Evolutionary conservation across 1,284 basidiomycete genomes (phyloP).

Genomic region (Pseudomicrostroma phylloplanum): DNA sequence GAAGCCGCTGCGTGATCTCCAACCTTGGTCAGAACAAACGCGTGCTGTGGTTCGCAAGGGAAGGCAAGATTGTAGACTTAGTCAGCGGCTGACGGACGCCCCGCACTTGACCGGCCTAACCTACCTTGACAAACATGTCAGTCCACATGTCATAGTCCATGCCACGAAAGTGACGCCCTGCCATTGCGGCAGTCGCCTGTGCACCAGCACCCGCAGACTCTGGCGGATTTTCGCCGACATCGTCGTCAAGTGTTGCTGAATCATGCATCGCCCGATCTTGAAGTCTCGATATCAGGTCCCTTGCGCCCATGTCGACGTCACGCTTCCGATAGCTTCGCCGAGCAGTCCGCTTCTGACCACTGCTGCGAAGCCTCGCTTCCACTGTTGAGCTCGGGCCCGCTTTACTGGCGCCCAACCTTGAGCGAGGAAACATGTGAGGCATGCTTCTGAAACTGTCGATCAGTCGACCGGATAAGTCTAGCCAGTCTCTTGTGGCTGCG

Average conservation of each 20-base stretch:
- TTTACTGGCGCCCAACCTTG: too few relatives aligned
- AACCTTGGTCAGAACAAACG: conserved; percentile 65
- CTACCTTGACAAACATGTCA: conserved; percentile 72
- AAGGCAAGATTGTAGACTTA: too few relatives aligned
- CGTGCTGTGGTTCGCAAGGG: conserved; percentile 61
- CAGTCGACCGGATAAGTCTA: conserved; percentile 74
- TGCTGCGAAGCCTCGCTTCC: too few relatives aligned
- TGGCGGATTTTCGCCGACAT: conserved; percentile 48
- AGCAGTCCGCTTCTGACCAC: too few relatives aligned
- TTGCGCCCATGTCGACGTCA: conserved; percentile 23
- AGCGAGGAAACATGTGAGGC: conserved; percentile 64
- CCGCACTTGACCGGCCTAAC: conserved; percentile 17
- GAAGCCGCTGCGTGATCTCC: conserved; percentile 61
- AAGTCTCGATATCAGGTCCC: conserved; percentile 67
- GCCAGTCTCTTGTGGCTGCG: conserved; percentile 59
- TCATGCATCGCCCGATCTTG: conserved; percentile 65
- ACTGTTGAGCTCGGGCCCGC: too few relatives aligned
- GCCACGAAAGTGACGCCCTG: conserved; percentile 61
- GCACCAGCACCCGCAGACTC: too few relatives aligned
- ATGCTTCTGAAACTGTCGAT: conserved; percentile 84
- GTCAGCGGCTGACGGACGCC: too few relatives aligned
- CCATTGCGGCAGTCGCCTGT: not conserved
- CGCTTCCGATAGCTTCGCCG: too few relatives aligned
- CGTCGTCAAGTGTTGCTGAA: conserved; percentile 26
- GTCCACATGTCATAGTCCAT: conserved; percentile 83